phyloP scores from a whole-genome alignment of 179 eudicot genomes.

The Patellifolia procumbens region DNA sequence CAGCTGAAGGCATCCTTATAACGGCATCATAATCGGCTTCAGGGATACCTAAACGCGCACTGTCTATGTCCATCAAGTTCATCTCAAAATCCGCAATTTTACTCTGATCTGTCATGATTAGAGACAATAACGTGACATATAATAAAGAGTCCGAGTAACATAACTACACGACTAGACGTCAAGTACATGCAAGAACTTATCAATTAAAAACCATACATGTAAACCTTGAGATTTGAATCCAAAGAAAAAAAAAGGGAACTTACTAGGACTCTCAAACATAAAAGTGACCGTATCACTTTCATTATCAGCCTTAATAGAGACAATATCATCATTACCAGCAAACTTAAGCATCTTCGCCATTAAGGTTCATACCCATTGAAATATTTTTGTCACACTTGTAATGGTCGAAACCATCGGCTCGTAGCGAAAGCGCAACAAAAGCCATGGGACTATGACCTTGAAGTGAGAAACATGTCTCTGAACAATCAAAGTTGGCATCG shows the following conservation, averaged over 20 bases:
- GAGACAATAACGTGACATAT: background rate
- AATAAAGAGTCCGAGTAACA: no score
- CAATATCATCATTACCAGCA: constrained; percentile 71
- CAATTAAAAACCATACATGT: no score
- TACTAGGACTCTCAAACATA: constrained; percentile 76
- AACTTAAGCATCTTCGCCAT: constrained; percentile 73
- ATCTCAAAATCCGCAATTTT: constrained; percentile 81
- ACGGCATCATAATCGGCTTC: constrained; percentile 74
- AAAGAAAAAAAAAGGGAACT: constrained; percentile 15
- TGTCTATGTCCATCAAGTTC: constrained; percentile 82
- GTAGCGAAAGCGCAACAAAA: constrained; percentile 54
- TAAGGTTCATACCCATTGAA: constrained; percentile 71
- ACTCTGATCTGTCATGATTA: constrained; percentile 48
- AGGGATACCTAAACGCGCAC: constrained; percentile 73
- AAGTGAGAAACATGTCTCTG: constrained; percentile 62
- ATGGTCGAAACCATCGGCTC: constrained; percentile 79
- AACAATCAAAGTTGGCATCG: constrained; percentile 77
- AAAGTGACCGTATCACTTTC: constrained; percentile 71
- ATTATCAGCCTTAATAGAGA: constrained; percentile 70
- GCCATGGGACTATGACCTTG: constrained; percentile 80
- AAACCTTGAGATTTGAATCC: no score
- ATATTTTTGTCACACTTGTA: constrained; percentile 62
- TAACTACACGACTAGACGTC: no score
- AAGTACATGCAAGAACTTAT: no score
- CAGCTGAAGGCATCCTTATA: constrained; percentile 78